These are phyloP conservation scores for Senna tora DNA, from an alignment of 306 rosid species.

Conservation along the genomic window DNA sequence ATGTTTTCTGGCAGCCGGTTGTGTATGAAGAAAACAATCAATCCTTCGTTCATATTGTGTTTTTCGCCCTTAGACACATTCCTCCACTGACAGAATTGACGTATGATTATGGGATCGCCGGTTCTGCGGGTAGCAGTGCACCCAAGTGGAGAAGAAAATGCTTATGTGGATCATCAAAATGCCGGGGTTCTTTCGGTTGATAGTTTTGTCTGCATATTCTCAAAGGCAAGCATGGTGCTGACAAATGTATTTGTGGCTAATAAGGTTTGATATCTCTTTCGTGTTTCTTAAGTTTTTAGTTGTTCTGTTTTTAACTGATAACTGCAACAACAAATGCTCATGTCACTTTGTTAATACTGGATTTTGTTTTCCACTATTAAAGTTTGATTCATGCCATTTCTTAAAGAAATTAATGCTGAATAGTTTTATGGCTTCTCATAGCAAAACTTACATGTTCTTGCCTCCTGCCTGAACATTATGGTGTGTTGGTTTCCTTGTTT, in stretches of 20 bases:
- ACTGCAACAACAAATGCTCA: background rate
- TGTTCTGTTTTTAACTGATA: background rate
- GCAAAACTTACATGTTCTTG: too few species aligned
- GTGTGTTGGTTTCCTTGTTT: too few species aligned
- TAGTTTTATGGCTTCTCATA: background rate
- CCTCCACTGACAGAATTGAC: conserved; percentile 75
- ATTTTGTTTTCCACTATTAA: background rate
- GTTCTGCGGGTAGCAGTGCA: conserved; percentile 45
- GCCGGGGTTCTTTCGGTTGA: conserved; percentile 60
- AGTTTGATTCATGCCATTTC: conserved; percentile 5
- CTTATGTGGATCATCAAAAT: conserved; percentile 57
- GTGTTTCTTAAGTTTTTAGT: conserved; percentile 8
- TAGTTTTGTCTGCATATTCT: conserved; percentile 18
- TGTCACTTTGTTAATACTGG: background rate
- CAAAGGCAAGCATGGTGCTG: conserved; percentile 30
- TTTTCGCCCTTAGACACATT: conserved; percentile 66
- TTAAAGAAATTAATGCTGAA: background rate
- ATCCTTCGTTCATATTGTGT: conserved; percentile 61
- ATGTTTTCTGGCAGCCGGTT: conserved; percentile 73
- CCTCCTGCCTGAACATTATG: too few species aligned
- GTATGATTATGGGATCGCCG: conserved; percentile 59
- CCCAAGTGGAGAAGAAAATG: conserved; percentile 57
- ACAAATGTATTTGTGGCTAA: conserved; percentile 34
- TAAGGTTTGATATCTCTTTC: conserved; percentile 39
- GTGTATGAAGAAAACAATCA: conserved; percentile 62